Conservation (phyloP, 345 rosid genomes). For the Eucalyptus erythrocorys region DNA sequence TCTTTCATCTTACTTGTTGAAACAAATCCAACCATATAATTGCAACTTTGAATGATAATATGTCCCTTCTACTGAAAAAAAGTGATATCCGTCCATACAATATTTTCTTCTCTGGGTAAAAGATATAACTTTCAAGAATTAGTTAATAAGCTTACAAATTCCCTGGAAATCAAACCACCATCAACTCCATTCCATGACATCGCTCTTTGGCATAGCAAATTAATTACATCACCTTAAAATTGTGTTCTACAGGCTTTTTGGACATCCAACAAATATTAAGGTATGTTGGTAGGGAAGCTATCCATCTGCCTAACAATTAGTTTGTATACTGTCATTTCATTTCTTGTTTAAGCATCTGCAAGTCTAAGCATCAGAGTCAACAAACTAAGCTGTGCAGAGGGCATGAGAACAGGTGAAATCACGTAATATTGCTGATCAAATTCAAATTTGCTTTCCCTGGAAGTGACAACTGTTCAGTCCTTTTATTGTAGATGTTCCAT, state of each 20-base stretch:
- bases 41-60: not conserved
- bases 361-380: not conserved
- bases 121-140: not conserved
- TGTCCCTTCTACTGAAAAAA: not conserved
- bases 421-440: not conserved
- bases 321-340: not conserved
- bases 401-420: not conserved
- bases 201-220: not conserved
- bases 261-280: not conserved
- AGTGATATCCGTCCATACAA: not conserved
- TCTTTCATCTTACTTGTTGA: not conserved
- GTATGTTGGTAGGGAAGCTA: not conserved
- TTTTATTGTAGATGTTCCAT: not conserved
- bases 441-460: not conserved
- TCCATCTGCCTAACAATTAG: not conserved
- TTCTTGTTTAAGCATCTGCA: not conserved
- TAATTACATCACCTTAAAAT: not conserved
- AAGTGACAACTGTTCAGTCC: not conserved
- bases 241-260: not conserved
- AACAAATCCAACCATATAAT: not conserved
- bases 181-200: not conserved
- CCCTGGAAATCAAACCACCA: not conserved
- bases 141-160: not conserved
- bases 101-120: not conserved
- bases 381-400: not conserved